These are phyloP conservation scores for Sarocladium oryzae DNA, from an alignment of 2,329 filamentous ascomycete genomes.

Conservation along the genomic window DNA sequence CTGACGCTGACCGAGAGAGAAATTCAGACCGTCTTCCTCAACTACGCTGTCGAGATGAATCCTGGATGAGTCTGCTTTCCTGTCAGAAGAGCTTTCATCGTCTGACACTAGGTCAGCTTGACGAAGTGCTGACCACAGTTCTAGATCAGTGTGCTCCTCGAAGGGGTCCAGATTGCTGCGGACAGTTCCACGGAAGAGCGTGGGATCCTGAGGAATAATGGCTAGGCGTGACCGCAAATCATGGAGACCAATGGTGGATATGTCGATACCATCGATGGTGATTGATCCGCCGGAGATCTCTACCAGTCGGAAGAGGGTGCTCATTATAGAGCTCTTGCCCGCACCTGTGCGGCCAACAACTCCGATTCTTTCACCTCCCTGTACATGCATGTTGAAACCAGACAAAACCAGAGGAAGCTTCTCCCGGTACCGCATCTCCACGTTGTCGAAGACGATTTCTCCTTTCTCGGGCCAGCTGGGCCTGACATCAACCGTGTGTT, in stretches of 20 bases:
- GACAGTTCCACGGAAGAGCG: constrained; percentile 74
- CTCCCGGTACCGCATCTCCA: constrained; percentile 71
- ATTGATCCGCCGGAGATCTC: constrained; percentile 58
- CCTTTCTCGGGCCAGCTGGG: constrained; percentile 80
- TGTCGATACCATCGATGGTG: constrained; percentile 60
- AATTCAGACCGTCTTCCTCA: constrained; percentile 93
- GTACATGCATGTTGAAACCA: constrained; percentile 64
- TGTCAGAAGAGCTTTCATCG: constrained; percentile 52
- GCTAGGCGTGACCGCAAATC: constrained; percentile 70
- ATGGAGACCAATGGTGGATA: constrained; percentile 65
- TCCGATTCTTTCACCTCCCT: constrained; percentile 71
- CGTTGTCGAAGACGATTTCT: constrained; percentile 68
- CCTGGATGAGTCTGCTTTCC: constrained; percentile 61
- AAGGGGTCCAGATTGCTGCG: constrained; percentile 78
- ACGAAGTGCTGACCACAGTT: constrained; percentile 70
- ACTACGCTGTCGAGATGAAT: constrained; percentile 80
- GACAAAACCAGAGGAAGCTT: constrained; percentile 67
- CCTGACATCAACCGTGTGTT: constrained; percentile 67
- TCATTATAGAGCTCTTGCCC: constrained; percentile 80
- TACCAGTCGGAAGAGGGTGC: constrained; percentile 69
- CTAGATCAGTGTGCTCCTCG: constrained; percentile 67
- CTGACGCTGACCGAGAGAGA: constrained; percentile 90
- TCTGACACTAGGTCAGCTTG: constrained; percentile 65
- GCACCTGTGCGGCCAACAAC: constrained; percentile 78
- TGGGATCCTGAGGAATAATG: constrained; percentile 82